These are phyloP conservation scores for Inga laurina DNA, from an alignment of 306 rosid species.

Conservation along the genomic window DNA sequence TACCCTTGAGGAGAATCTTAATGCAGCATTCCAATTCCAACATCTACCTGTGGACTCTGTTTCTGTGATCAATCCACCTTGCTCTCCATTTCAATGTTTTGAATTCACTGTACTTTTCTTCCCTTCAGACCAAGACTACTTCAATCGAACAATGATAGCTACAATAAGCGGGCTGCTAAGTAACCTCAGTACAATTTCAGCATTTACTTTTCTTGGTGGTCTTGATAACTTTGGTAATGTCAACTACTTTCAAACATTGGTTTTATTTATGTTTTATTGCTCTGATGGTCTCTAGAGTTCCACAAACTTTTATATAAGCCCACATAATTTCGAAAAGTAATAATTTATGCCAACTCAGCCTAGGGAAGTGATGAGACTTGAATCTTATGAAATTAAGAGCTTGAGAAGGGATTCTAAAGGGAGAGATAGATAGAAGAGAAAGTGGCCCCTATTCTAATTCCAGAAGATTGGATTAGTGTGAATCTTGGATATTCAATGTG, in stretches of 20 bases:
- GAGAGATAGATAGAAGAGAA: background rate
- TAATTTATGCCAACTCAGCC: too few species aligned
- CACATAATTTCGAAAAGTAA: background rate
- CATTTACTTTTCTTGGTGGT: conserved; percentile 40
- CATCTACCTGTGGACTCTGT: conserved; percentile 47
- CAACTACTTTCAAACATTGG: conserved; percentile 29
- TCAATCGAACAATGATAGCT: conserved; percentile 39
- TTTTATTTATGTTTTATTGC: background rate
- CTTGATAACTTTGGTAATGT: conserved; percentile 19
- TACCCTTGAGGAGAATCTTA: conserved; percentile 27
- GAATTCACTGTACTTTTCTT: conserved; percentile 37
- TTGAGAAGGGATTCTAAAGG: background rate
- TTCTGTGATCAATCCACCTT: conserved; percentile 23
- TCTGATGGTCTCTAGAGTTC: background rate
- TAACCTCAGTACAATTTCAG: conserved; percentile 16
- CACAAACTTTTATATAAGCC: background rate
- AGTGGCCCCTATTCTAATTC: background rate
- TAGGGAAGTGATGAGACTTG: too few species aligned
- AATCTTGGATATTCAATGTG: background rate
- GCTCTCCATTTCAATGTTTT: conserved; percentile 31
- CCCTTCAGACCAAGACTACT: conserved; percentile 44
- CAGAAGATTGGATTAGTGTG: background rate
- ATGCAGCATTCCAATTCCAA: background rate
- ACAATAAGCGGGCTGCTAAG: conserved; percentile 46
- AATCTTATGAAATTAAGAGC: background rate